A percentile compares a stretch with the other conserved stretches of the same genome.
Evolutionary conservation across 129 eudicot genomes (phyloP).

Genomic region (Smallanthus sonchifolius): DNA sequence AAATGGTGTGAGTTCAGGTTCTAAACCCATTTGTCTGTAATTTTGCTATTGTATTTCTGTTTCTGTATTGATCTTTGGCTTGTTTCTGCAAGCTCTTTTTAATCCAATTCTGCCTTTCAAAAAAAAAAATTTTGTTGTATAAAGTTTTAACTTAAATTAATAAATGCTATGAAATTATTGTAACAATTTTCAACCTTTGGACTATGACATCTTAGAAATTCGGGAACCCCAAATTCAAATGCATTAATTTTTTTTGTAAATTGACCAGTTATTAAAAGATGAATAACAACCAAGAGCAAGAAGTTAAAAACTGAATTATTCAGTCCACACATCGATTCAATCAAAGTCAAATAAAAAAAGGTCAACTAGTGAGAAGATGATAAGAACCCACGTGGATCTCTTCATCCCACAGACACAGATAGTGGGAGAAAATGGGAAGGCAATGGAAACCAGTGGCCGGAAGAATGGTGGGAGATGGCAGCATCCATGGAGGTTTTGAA

Average conservation of each 20-base stretch:
- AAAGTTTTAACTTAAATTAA: too few relatives aligned
- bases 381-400: conserved; percentile 17
- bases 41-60: too few relatives aligned
- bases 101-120: too few relatives aligned
- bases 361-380: conserved; percentile 16
- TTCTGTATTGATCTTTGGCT: too few relatives aligned
- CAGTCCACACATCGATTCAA: conserved; percentile 13
- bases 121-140: too few relatives aligned
- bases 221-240: background rate
- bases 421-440: conserved; percentile 16
- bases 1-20: too few relatives aligned
- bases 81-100: too few relatives aligned
- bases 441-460: conserved; percentile 18
- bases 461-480: background rate
- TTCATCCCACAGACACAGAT: conserved; percentile 6
- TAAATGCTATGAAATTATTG: too few relatives aligned
- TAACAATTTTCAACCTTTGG: too few relatives aligned
- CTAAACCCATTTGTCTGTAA: too few relatives aligned
- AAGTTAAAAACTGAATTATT: background rate
- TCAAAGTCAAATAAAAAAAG: background rate
- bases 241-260: background rate
- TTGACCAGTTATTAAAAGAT: background rate
- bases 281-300: background rate
- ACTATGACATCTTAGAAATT: too few relatives aligned
- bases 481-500: conserved; percentile 11